phyloP scores from a whole-genome alignment of 1,284 basidiomycete species.

The Hemileia vastatrix region DNA sequence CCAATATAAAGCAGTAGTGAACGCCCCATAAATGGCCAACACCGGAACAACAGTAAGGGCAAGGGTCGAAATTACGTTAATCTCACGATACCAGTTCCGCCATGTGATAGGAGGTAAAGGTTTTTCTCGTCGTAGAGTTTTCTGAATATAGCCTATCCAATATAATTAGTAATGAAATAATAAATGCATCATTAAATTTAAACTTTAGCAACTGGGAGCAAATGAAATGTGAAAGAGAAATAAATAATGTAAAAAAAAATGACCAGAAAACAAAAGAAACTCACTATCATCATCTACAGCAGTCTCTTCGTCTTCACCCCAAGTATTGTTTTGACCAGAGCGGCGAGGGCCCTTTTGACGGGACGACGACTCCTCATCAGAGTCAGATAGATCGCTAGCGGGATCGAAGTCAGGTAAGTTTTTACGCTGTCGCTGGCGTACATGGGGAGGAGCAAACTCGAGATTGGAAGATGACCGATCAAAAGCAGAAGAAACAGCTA shows the following conservation, averaged over 20 bases:
- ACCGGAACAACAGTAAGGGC: constrained; percentile 64
- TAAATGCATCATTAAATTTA: too few relatives aligned
- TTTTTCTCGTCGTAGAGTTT: constrained; percentile 65
- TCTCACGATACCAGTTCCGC: constrained; percentile 58
- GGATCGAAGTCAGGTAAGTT: constrained; percentile 21
- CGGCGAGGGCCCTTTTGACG: constrained; percentile 23
- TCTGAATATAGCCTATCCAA: constrained; percentile 57
- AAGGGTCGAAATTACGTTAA: constrained; percentile 66
- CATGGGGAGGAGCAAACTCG: not conserved
- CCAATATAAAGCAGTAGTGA: constrained; percentile 54
- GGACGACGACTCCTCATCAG: constrained; percentile 25
- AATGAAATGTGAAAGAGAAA: not conserved
- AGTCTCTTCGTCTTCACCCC: constrained; percentile 28
- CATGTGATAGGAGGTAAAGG: constrained; percentile 50
- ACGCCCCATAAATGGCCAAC: constrained; percentile 60
- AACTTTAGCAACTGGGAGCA: not conserved
- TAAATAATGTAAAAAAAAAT: not conserved
- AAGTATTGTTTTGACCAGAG: constrained; percentile 5
- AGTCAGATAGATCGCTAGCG: constrained; percentile 23
- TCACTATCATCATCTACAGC: constrained; percentile 52
- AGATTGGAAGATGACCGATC: too few relatives aligned
- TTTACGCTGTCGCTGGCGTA: constrained; percentile 12
- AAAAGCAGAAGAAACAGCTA: too few relatives aligned
- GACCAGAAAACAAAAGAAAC: constrained; percentile 61
- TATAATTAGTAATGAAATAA: too few relatives aligned